Evolutionary conservation across 192 early-diverging fungal genomes (phyloP), one percentile per base, ranked within the genome.

Genomic region (Piromyces finnis): DNA sequence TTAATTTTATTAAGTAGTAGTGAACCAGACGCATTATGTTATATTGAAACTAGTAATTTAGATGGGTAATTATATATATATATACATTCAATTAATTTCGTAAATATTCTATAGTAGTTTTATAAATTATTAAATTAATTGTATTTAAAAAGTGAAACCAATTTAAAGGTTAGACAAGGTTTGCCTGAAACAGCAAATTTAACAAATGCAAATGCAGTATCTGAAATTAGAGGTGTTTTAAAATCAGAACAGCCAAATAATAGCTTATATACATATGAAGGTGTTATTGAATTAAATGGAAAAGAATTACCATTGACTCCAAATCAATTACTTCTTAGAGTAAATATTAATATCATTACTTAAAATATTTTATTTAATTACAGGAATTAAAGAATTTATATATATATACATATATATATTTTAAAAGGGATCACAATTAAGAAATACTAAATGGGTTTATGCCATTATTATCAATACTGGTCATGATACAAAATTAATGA

Each of bases 401-500:
- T 32, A 9, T 32, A 32, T 32, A 32, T 32, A 32, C 9, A 9
- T 32, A 6, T 32, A 32, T 9, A 6, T 6, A 6, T 32, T 6
- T 6, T 32, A 32, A 30, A 79, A 83, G 88, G 97, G 97, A 14
- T 95, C 96, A 17, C 92, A 94, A 86, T 84, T 98, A 80, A 91
- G 96, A 77, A 99, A 99, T 85, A 99, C 97, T 13, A 84, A 87
- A 78, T 99, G 96, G 96, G 87, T 95, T 78, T 99, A 97, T 83
- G 96, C 92, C 27, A 84, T 96, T n/a, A 95, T 94, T 12, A 87
- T 99, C 22, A 97, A 97, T 82, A 99, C 97, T 9, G 97, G 97
- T 77, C 96, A 98, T 84, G 97, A 99, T 81, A 94, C 96, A 17
- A 99, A 99, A 84, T 88, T 99, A 39, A 97, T 99, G 96, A 89